phyloP scores from a whole-genome alignment of 306 rosid genomes.

The Pachyrhizus erosus region DNA sequence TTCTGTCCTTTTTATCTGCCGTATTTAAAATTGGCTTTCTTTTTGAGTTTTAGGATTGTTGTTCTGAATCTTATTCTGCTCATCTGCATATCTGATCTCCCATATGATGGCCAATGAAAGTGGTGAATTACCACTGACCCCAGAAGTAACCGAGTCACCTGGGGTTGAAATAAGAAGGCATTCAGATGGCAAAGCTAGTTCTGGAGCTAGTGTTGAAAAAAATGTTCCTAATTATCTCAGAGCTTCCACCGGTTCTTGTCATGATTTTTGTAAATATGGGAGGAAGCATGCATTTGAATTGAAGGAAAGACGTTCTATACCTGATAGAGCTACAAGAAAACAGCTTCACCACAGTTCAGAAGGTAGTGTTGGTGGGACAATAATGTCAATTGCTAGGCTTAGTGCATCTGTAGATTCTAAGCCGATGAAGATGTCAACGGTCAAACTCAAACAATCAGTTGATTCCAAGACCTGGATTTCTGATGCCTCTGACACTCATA shows the following conservation, averaged over 20 bases:
- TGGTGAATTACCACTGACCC: conserved; percentile 42
- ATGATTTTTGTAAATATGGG: conserved; percentile 87
- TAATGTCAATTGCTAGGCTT: conserved; percentile 29
- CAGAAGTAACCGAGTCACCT: conserved; percentile 39
- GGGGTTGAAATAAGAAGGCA: conserved; percentile 53
- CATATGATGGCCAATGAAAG: conserved; percentile 64
- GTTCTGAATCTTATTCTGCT: conserved; percentile 19
- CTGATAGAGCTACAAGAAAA: conserved; percentile 48
- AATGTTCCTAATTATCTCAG: conserved; percentile 72
- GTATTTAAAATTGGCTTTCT: conserved; percentile 23
- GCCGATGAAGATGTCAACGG: conserved; percentile 39
- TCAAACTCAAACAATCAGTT: conserved; percentile 42
- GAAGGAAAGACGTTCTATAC: conserved; percentile 55
- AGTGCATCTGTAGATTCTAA: conserved; percentile 49
- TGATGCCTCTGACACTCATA: conserved; percentile 25
- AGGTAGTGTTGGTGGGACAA: conserved; percentile 44
- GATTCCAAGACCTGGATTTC: conserved; percentile 38
- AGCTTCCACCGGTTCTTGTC: conserved; percentile 92
- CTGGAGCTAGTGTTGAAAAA: conserved; percentile 47
- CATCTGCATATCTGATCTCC: conserved; percentile 25
- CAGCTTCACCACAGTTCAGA: conserved; percentile 41
- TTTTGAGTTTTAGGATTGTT: conserved; percentile 59
- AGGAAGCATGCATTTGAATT: conserved; percentile 45
- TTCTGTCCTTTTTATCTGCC: background rate
- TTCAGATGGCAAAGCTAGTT: conserved; percentile 59